A percentile compares a stretch with the other conserved stretches of the same genome.
Evolutionary conservation across 192 early-diverging fungal species (phyloP).

Genomic region (Backusella australiensis): DNA sequence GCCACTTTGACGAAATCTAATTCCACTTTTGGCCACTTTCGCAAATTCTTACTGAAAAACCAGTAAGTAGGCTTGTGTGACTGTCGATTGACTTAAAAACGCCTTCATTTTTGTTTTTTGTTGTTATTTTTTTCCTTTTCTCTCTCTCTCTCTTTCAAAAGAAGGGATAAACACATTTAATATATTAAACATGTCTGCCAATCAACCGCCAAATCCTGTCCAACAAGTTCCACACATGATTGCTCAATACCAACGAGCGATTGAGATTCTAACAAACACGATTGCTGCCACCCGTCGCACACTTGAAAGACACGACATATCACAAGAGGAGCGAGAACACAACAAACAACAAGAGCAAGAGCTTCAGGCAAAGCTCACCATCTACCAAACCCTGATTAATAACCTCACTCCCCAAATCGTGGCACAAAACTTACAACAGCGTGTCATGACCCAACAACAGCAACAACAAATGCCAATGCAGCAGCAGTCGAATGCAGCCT

Average conservation of each 20-base stretch:
- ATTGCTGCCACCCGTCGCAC: slow-evolving; percentile 17
- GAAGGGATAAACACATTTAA: neutral
- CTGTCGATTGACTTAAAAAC: neutral
- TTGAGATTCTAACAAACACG: slow-evolving; percentile 20
- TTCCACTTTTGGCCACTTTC: no score
- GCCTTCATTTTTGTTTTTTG: neutral
- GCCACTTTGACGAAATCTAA: no score
- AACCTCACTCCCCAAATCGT: slow-evolving; percentile 22
- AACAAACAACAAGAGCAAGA: slow-evolving; percentile 21
- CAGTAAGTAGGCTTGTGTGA: neutral
- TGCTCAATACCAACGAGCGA: slow-evolving; percentile 24
- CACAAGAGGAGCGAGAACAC: slow-evolving; percentile 24
- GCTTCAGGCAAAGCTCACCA: slow-evolving; percentile 21
- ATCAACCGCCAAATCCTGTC: slow-evolving; percentile 9
- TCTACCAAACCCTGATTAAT: slow-evolving; percentile 26
- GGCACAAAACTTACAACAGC: slow-evolving; percentile 26
- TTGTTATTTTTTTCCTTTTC: neutral
- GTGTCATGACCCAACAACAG: slow-evolving; percentile 8
- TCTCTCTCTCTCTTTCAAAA: neutral
- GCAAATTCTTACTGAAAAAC: no score
- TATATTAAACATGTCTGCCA: slow-evolving; percentile 5
- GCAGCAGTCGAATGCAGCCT: slow-evolving; percentile 7
- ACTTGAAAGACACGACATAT: slow-evolving; percentile 23
- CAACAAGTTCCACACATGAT: slow-evolving; percentile 22
- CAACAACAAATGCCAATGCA: neutral